Evolutionary conservation across 768 basidiomycete species (phyloP).

Genomic region (Asterophora parasitica): DNA sequence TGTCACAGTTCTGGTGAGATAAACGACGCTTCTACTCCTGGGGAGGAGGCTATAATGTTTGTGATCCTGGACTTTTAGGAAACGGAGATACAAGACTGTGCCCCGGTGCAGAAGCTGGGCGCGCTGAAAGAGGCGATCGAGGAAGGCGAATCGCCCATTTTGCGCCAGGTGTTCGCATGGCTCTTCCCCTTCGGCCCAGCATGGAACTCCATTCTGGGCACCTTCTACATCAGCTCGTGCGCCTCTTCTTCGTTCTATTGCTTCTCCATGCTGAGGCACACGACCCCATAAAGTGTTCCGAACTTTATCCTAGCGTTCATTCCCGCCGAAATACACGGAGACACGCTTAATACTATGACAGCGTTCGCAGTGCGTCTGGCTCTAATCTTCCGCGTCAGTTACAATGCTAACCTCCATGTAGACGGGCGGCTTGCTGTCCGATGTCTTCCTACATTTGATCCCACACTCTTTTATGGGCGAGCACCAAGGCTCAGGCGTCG

Average conservation of each 20-base stretch:
- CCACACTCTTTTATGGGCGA: conserved; percentile 93
- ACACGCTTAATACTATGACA: conserved; percentile 91
- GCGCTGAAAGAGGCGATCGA: conserved; percentile 59
- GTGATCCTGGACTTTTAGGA: conserved; percentile 22
- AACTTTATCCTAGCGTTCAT: conserved; percentile 96
- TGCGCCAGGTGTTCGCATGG: conserved; percentile 75
- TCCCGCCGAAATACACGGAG: conserved; percentile 77
- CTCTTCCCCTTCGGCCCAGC: conserved; percentile 90
- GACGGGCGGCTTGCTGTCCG: conserved; percentile 89
- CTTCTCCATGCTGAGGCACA: conserved; percentile 7
- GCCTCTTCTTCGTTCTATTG: conserved; percentile 25
- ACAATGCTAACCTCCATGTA: conserved; percentile 23
- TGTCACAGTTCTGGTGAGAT: conserved; percentile 14
- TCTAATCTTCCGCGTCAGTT: conserved; percentile 5
- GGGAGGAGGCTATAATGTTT: neutral
- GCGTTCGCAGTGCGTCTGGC: conserved; percentile 71
- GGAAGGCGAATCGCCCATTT: conserved; percentile 61
- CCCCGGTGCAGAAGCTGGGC: conserved; percentile 42
- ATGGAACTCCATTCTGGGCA: conserved; percentile 86
- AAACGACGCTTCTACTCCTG: too few species aligned
- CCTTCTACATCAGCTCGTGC: conserved; percentile 95
- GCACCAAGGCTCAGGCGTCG: conserved; percentile 64
- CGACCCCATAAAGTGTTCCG: conserved; percentile 55
- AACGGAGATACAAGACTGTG: conserved; percentile 35
- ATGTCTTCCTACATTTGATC: conserved; percentile 88